Percentiles rank a stretch among this genome's conserved stretches.
Evolutionary conservation across 2,329 filamentous ascomycete species (phyloP).

Genomic region (Zasmidium cellare): DNA sequence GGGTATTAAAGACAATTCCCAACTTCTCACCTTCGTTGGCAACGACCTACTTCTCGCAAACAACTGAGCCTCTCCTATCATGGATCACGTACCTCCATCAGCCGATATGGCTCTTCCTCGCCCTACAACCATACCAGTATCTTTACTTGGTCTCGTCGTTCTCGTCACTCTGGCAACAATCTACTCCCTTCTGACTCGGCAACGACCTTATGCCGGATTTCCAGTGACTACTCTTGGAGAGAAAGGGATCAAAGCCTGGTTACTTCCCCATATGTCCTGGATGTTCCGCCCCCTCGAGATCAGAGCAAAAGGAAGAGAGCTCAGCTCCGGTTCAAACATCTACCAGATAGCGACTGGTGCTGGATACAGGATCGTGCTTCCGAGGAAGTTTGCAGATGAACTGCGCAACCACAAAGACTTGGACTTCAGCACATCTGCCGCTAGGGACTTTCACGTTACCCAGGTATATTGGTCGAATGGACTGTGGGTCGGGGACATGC

Average conservation of each 20-base stretch:
- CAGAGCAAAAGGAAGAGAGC: neutral
- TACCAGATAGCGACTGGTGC: constrained; percentile 1
- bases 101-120: too few relatives aligned
- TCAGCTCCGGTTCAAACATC: constrained; percentile 5
- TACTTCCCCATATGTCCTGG: neutral
- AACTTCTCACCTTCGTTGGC: too few relatives aligned
- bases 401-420: constrained; percentile 22
- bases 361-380: constrained; percentile 7
- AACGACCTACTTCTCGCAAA: too few relatives aligned
- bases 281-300: neutral
- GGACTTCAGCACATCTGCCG: neutral
- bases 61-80: too few relatives aligned
- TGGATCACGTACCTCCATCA: too few relatives aligned
- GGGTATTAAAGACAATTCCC: too few relatives aligned
- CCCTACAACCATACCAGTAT: neutral
- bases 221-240: neutral
- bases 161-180: neutral
- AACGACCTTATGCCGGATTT: constrained; percentile 3
- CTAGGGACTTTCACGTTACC: too few relatives aligned
- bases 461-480: too few relatives aligned
- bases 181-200: constrained; percentile 10
- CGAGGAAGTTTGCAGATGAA: neutral
- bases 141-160: neutral
- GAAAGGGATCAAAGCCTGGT: neutral
- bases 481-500: too few relatives aligned